Conservation (phyloP, 257 asterid species). For the Solanum etuberosum region DNA sequence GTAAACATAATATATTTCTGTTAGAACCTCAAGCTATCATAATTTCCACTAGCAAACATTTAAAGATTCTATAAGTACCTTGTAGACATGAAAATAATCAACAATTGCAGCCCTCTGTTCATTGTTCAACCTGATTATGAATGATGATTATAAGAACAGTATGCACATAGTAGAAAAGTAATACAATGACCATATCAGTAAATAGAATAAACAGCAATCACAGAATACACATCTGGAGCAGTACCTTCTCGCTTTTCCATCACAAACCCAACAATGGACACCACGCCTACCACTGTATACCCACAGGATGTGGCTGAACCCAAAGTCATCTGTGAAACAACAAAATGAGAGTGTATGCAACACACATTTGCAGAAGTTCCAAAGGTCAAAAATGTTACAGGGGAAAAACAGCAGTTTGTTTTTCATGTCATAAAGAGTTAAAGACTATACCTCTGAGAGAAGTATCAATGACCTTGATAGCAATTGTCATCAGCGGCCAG, state of each 20-base stretch:
- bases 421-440: neutral
- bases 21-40: neutral
- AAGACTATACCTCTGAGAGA: conserved; percentile 70
- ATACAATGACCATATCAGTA: neutral
- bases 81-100: conserved; percentile 73
- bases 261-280: conserved; percentile 98
- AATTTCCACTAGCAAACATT: neutral
- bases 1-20: conserved; percentile 3
- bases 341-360: neutral
- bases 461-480: conserved; percentile 78
- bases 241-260: conserved; percentile 3
- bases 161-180: neutral
- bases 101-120: conserved; percentile 82
- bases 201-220: neutral
- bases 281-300: neutral
- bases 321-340: conserved; percentile 66
- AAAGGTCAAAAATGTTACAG: neutral
- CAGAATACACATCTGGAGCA: neutral
- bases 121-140: conserved; percentile 53
- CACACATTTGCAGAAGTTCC: neutral
- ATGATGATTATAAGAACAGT: neutral
- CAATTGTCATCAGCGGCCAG: conserved; percentile 68
- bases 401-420: neutral
- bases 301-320: conserved; percentile 63
- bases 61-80: conserved; percentile 33